Base-by-base conservation (phyloP, 2,329 filamentous ascomycete genomes). In the Diaporthe citrichinensis region DNA sequence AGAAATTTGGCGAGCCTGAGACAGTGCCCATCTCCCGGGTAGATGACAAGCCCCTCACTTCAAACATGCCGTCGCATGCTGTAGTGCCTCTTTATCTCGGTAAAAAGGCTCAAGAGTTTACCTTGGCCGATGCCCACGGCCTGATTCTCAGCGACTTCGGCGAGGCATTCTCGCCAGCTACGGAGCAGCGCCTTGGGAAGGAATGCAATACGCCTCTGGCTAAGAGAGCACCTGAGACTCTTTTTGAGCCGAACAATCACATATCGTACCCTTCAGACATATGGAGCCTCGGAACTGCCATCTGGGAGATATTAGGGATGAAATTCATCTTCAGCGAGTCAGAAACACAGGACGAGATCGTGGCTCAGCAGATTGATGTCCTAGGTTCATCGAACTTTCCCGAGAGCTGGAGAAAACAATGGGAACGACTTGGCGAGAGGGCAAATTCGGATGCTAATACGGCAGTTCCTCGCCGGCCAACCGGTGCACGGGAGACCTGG, bases 131-230 rank as follows among this genome's bases (percentile, higher is more conserved):
- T 17, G 77, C 80, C 1, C 76, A 76, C 6, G 69, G 69, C 39
- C 51, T 82, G 0, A 73, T 84, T 68, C 81, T 85, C 1, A 78
- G 77, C 75, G 83, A 85, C 77, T 85, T 84, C 78, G 82, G 82
- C 17, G 81, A 83, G 65, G 77, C 82, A 7, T 84, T 83, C 74
- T 44, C 77, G 2, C 80, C 81, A 25, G 74, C 61, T 23, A 76
- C 62, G 31, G 77, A 81, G 1, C 3, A 51, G 61, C 80, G 80
- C 39, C 76, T 67, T 12, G 80, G 81, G 9, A 68, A 79, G 69
- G 73, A 78, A 58, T 79, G 78, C 61, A 75, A 76, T 28, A 76
- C 72, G 8, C 78, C 79, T 23, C 28, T 75, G 23, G 78, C 73
- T 23, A 71, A 72, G 69, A 72, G 23, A 23, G 69, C 69, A 23